Conservation (phyloP, 805 yeast species). For the Candida peoriensis region DNA sequence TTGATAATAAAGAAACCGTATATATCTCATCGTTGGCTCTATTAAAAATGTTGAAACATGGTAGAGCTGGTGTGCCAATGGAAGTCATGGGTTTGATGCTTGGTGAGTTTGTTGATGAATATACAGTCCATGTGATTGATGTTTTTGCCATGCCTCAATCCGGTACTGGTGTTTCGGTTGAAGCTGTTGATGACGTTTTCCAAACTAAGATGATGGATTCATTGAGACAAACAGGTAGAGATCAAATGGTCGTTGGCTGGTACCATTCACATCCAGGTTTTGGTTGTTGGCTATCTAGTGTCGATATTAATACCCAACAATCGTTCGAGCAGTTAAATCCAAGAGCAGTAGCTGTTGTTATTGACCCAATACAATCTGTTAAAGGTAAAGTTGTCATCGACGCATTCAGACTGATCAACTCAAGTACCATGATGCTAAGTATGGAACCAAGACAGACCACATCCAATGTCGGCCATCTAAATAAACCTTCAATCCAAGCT, state of each 20-base stretch:
- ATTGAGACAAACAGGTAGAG: slow-evolving; percentile 98
- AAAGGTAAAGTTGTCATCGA: slow-evolving; percentile 98
- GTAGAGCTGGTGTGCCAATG: slow-evolving; percentile 88
- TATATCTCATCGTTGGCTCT: slow-evolving; percentile 93
- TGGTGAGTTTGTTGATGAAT: slow-evolving; percentile 96
- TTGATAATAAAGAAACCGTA: slow-evolving; percentile 94
- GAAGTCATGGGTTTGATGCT: slow-evolving; percentile 97
- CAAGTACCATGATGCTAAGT: slow-evolving; percentile 86
- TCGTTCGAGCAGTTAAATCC: slow-evolving; percentile 94
- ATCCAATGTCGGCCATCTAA: slow-evolving; percentile 89
- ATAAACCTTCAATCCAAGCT: slow-evolving; percentile 96
- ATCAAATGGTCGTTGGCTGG: slow-evolving; percentile 99
- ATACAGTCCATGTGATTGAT: slow-evolving; percentile 93
- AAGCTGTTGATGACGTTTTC: slow-evolving; percentile 98
- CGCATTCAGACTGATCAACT: slow-evolving; percentile 91
- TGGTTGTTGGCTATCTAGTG: slow-evolving; percentile 99
- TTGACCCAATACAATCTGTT: slow-evolving; percentile 97
- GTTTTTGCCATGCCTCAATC: slow-evolving; percentile 99
- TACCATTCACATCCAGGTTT: slow-evolving; percentile 99
- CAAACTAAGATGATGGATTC: slow-evolving; percentile 99
- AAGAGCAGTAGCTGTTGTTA: slow-evolving; percentile 96
- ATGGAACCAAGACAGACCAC: slow-evolving; percentile 98
- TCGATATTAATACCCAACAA: slow-evolving; percentile 96
- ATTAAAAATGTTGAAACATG: slow-evolving; percentile 95
- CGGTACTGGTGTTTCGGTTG: slow-evolving; percentile 98